Evolutionary conservation across 495 filamentous ascomycete species (phyloP).

Genomic region (Cercophora scortea): DNA sequence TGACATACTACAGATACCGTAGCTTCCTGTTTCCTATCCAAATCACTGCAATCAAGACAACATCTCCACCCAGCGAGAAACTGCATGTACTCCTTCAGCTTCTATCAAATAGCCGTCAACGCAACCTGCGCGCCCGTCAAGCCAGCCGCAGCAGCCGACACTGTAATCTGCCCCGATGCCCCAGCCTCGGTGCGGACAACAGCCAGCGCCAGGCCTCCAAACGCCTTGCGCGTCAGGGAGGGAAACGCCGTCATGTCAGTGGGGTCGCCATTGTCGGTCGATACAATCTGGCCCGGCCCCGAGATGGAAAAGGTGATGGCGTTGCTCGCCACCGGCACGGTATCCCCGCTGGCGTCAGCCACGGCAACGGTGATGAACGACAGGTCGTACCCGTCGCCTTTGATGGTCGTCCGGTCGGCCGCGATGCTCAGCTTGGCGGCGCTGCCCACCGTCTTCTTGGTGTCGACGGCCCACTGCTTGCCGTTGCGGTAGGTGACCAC

Average conservation of each 20-base stretch:
- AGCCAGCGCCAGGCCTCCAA: slow-evolving; percentile 33
- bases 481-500: slow-evolving; percentile 40
- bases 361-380: slow-evolving; percentile 36
- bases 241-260: slow-evolving; percentile 36
- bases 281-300: slow-evolving; percentile 33
- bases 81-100: too few relatives aligned
- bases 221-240: slow-evolving; percentile 33
- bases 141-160: slow-evolving; percentile 24
- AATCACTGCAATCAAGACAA: too few relatives aligned
- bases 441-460: slow-evolving; percentile 25
- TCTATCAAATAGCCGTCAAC: not conserved
- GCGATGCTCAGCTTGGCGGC: slow-evolving; percentile 24
- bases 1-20: too few relatives aligned
- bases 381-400: slow-evolving; percentile 30
- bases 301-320: slow-evolving; percentile 34
- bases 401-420: slow-evolving; percentile 31
- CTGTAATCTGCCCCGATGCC: slow-evolving; percentile 20
- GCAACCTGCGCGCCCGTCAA: slow-evolving; percentile 12
- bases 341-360: slow-evolving; percentile 21
- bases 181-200: slow-evolving; percentile 25
- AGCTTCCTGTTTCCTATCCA: too few relatives aligned
- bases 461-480: slow-evolving; percentile 32
- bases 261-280: slow-evolving; percentile 42
- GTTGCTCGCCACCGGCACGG: slow-evolving; percentile 21
- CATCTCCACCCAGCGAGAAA: too few relatives aligned